Percentiles rank a stretch among this genome's conserved stretches.
These are phyloP conservation scores for Paxillus involutus DNA, from an alignment of 768 basidiomycete genomes.

Conservation along the genomic window DNA sequence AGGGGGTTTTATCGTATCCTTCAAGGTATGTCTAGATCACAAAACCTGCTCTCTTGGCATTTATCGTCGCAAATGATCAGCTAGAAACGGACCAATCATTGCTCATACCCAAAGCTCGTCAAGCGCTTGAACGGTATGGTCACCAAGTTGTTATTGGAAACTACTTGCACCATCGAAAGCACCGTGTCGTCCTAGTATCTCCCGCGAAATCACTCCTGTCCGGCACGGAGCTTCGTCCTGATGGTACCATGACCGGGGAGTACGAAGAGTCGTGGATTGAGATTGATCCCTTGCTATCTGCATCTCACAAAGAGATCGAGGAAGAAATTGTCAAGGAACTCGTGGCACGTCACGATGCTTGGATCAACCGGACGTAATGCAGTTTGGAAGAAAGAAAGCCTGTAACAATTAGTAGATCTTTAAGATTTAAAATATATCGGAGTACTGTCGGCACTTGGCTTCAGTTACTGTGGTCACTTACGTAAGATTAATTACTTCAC, in stretches of 20 bases:
- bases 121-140: conserved; percentile 89
- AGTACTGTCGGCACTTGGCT: no score
- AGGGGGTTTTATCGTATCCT: conserved; percentile 91
- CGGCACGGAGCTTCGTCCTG: conserved; percentile 7
- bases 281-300: conserved; percentile 45
- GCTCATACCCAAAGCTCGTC: conserved; percentile 87
- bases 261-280: conserved; percentile 66
- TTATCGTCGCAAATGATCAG: conserved; percentile 39
- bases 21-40: conserved; percentile 68
- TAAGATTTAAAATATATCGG: background rate
- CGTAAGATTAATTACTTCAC: no score
- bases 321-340: conserved; percentile 84
- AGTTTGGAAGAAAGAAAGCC: background rate
- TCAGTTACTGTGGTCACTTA: no score
- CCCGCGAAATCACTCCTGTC: conserved; percentile 30
- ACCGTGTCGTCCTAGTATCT: conserved; percentile 90
- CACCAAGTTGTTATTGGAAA: conserved; percentile 98
- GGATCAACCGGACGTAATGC: conserved; percentile 44
- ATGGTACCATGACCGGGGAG: conserved; percentile 17
- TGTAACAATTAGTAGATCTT: background rate
- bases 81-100: conserved; percentile 87
- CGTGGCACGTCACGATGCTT: conserved; percentile 67
- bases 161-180: conserved; percentile 87
- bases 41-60: background rate
- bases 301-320: conserved; percentile 77